Base-by-base conservation (phyloP, 345 rosid genomes). In the Raphanus sativus region DNA sequence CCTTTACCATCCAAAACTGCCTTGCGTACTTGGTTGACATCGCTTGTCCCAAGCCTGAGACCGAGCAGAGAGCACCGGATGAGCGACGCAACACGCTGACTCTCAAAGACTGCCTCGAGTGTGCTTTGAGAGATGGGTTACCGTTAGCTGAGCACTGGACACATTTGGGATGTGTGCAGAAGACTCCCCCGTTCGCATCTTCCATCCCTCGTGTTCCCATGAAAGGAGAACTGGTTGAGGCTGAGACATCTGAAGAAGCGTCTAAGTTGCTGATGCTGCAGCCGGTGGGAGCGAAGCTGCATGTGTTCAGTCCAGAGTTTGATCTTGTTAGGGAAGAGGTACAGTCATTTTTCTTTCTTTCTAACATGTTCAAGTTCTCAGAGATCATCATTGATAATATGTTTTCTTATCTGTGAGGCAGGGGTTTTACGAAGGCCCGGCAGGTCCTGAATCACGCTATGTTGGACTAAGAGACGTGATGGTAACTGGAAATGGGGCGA, bases 401-500 rank as follows among this genome's bases (percentile, higher is more conserved):
- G 24, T 26, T 58, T 13, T 45, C 10, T 8, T 52, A 1, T 67
- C 1, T 48, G 26, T 48, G 74, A 4, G 62, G 40, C 54, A 76
- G 70, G 80, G 70, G 0, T 1, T 76, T 34, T 69, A 69, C 62
- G 11, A 16, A 1, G 80, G 70, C 6, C 65, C 59, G 2, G 26
- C 70, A 63, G 33, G 65, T 77, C 7, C 29, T 54, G 75, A 13
- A 13, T 5, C 55, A 15, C 0, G 70, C 65, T 77, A 77, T 70
- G 75, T 77, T 54, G 71, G 80, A 2, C 75, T 77, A 8, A 70
- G 70, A 63, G 75, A 77, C 6, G 65, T 11, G 58, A 16, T 52
- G 24, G 16, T 52, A 52, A 15, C 25, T 52, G 34, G 13, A 12
- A 0, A 0, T 12, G 11, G 42, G 65, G 2, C 0, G 30, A 6